Evolutionary conservation across 1,139 yeast species (phyloP).

Genomic region (Geotrichum macrosporum): DNA sequence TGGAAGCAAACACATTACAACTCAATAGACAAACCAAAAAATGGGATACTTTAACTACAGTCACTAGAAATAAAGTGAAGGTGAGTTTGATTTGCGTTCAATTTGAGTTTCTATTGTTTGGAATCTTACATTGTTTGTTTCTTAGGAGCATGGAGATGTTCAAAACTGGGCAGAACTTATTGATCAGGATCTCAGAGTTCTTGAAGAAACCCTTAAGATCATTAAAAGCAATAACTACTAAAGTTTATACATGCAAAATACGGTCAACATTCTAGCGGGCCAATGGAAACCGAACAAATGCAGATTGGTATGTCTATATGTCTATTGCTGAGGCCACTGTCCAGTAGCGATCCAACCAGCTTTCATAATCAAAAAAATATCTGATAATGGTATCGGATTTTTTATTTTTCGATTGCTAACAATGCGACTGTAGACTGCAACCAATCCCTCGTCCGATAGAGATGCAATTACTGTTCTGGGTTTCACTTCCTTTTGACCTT

Average conservation of each 20-base stretch:
- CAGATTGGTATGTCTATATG: no score
- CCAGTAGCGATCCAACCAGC: slow-evolving; percentile 57
- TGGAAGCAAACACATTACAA: slow-evolving; percentile 24
- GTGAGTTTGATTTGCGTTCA: no score
- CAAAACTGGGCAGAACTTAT: slow-evolving; percentile 47
- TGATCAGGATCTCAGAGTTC: slow-evolving; percentile 48
- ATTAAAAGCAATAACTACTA: slow-evolving; percentile 17
- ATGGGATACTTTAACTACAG: slow-evolving; percentile 24
- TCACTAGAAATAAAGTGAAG: slow-evolving; percentile 27
- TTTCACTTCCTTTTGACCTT: slow-evolving; percentile 3
- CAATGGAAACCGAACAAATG: no score
- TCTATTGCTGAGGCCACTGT: slow-evolving; percentile 39
- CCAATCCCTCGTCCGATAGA: slow-evolving; percentile 34
- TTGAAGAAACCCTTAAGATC: slow-evolving; percentile 39
- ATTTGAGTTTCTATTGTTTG: background rate
- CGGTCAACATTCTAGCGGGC: no score
- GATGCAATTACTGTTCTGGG: slow-evolving; percentile 23
- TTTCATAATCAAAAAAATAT: slow-evolving; percentile 50
- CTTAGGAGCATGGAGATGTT: slow-evolving; percentile 38
- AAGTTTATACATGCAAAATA: background rate
- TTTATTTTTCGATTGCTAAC: slow-evolving; percentile 50
- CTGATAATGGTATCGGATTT: slow-evolving; percentile 49
- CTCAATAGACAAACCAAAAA: slow-evolving; percentile 25
- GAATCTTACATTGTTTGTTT: background rate
- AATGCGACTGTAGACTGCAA: slow-evolving; percentile 46